Percentiles rank a stretch among this genome's conserved stretches.
Conservation (phyloP, 2,329 filamentous ascomycete genomes). For the Zasmidium cellare region DNA sequence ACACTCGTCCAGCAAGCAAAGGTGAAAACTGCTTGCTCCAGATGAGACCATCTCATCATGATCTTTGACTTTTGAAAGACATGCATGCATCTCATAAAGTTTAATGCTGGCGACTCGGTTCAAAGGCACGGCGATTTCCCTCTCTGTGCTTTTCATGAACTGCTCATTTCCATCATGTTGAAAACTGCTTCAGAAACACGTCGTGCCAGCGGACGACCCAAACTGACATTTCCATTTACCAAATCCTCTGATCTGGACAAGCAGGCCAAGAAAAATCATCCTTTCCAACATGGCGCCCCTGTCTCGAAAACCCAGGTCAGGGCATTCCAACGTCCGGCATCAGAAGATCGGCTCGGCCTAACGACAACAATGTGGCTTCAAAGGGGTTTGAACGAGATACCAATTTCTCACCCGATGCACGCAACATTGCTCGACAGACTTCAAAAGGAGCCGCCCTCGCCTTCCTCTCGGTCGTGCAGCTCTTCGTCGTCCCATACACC, state of each 20-base stretch:
- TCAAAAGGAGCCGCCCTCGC: constrained; percentile 9
- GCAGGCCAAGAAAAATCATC: constrained; percentile 7
- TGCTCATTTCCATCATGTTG: background rate
- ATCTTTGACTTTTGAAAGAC: background rate
- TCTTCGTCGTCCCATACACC: background rate
- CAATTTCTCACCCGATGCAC: constrained; percentile 12
- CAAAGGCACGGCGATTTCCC: background rate
- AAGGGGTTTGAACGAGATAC: constrained; percentile 11
- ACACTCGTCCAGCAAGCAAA: background rate
- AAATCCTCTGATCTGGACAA: background rate
- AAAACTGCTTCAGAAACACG: background rate
- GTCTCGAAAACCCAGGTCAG: constrained; percentile 19
- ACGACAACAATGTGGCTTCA: constrained; percentile 20
- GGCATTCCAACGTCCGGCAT: constrained; percentile 12
- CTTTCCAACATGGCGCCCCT: constrained; percentile 13
- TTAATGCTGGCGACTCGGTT: background rate
- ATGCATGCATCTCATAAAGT: background rate
- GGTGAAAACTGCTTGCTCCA: background rate
- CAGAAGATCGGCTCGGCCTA: constrained; percentile 15
- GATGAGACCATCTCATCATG: background rate
- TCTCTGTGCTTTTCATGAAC: background rate
- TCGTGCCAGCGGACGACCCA: background rate
- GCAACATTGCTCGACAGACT: constrained; percentile 7
- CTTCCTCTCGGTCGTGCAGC: background rate
- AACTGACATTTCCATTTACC: background rate